Percentiles rank a stretch among this genome's conserved stretches.
phyloP scores from a whole-genome alignment of 75 land plant genomes.

The Pinus tabuliformis region DNA sequence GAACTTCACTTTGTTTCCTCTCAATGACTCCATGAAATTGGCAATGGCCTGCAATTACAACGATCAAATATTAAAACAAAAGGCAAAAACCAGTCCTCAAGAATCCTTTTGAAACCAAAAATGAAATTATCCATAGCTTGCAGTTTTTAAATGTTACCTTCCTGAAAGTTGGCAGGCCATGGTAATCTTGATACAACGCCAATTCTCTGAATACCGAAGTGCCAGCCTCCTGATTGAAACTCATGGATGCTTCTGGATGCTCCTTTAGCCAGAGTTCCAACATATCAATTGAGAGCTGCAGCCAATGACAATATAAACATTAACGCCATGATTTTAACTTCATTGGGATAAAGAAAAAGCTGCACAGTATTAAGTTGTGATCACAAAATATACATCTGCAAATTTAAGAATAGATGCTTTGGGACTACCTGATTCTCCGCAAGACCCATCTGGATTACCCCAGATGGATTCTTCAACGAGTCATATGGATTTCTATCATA shows the following conservation, averaged over 20 bases:
- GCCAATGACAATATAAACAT: not conserved
- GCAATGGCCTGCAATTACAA: constrained; percentile 49
- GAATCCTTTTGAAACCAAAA: not conserved
- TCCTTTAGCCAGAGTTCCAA: constrained; percentile 52
- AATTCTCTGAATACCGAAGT: constrained; percentile 44
- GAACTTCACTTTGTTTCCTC: constrained; percentile 51
- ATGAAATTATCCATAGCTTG: not conserved
- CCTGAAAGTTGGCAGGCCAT: constrained; percentile 48
- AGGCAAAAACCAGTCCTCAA: not conserved
- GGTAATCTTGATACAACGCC: constrained; percentile 63
- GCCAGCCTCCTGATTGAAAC: constrained; percentile 23
- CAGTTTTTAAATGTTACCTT: constrained; percentile 14
- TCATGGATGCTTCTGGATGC: constrained; percentile 40
- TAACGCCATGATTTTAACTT: not conserved
- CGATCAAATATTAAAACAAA: not conserved
- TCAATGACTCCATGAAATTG: constrained; percentile 50
- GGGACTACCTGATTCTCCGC: constrained; percentile 52
- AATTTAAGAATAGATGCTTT: no score
- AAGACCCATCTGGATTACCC: constrained; percentile 68
- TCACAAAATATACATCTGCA: no score
- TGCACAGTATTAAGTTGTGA: no score
- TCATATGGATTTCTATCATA: constrained; percentile 52
- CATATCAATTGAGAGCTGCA: constrained; percentile 63
- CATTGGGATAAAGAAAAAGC: no score
- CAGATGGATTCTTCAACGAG: constrained; percentile 34